A percentile compares a stretch with the other conserved stretches of the same genome.
Conservation (phyloP, 2,329 filamentous ascomycete species). For the Penicillium crustosum region DNA sequence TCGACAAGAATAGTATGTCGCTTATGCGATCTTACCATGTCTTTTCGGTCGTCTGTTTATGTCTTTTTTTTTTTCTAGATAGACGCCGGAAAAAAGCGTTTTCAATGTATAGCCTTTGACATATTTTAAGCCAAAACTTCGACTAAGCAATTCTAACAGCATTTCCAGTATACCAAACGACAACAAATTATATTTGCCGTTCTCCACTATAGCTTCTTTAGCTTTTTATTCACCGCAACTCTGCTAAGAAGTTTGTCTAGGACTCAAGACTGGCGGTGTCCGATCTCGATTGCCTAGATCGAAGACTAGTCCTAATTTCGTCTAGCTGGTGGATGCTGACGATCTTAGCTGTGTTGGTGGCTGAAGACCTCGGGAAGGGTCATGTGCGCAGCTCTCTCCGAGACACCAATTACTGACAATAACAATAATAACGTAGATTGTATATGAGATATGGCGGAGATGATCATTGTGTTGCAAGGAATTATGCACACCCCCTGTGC, state of each 20-base stretch:
- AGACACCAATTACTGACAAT: neutral
- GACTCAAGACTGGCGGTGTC: neutral
- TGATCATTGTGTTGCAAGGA: neutral
- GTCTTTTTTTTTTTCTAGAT: no score
- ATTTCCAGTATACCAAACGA: neutral
- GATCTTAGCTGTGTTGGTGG: conserved; percentile 6
- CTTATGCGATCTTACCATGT: neutral
- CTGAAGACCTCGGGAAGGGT: neutral
- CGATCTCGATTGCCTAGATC: conserved; percentile 3
- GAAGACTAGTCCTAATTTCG: conserved; percentile 4
- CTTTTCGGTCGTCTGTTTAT: no score
- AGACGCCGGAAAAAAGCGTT: no score
- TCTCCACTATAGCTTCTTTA: neutral
- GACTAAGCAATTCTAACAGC: neutral
- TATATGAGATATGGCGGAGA: neutral
- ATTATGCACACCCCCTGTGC: neutral
- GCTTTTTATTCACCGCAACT: neutral
- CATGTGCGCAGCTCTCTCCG: neutral
- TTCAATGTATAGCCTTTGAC: no score
- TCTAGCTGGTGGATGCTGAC: conserved; percentile 3
- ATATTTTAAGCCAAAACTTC: neutral
- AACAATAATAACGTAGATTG: neutral
- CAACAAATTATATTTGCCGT: neutral
- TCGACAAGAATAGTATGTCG: neutral
- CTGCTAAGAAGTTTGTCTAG: neutral